Evolutionary conservation across 306 rosid genomes (phyloP).

Genomic region (Delonix regia): DNA sequence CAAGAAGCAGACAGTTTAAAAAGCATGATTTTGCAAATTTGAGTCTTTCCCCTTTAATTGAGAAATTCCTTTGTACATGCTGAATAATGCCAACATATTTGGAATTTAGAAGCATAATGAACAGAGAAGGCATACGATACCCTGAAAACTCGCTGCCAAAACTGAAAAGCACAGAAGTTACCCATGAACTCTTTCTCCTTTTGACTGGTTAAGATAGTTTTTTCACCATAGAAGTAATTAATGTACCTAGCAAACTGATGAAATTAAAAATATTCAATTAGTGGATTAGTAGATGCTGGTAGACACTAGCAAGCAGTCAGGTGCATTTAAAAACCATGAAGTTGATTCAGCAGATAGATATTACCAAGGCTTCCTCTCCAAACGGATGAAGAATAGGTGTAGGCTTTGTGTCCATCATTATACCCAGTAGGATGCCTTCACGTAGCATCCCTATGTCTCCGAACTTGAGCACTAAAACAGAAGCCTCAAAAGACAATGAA

Average conservation of each 20-base stretch:
- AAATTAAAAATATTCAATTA: conserved; percentile 34
- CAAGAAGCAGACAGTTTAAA: conserved; percentile 1
- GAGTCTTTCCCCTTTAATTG: conserved; percentile 23
- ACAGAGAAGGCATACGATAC: conserved; percentile 45
- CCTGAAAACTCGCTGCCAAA: conserved; percentile 90
- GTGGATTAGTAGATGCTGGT: conserved; percentile 17
- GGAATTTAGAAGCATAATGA: conserved; percentile 15
- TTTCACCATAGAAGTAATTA: conserved; percentile 50
- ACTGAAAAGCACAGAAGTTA: conserved; percentile 76
- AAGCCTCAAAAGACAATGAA: conserved; percentile 81
- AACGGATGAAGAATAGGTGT: conserved; percentile 84
- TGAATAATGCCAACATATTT: conserved; percentile 29
- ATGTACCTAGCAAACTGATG: conserved; percentile 54
- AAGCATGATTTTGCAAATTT: conserved; percentile 1
- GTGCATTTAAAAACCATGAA: conserved; percentile 23
- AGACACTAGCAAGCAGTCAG: conserved; percentile 36
- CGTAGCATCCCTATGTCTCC: conserved; percentile 80
- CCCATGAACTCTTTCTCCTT: conserved; percentile 68
- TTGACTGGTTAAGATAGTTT: conserved; percentile 45
- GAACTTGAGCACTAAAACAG: conserved; percentile 79
- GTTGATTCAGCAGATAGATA: conserved; percentile 21
- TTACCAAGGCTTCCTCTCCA: conserved; percentile 79
- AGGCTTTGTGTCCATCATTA: conserved; percentile 84
- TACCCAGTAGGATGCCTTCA: conserved; percentile 83
- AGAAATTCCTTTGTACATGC: conserved; percentile 6